Base-by-base conservation (phyloP, 305 asterid species). In the Coffea humblotiana region DNA sequence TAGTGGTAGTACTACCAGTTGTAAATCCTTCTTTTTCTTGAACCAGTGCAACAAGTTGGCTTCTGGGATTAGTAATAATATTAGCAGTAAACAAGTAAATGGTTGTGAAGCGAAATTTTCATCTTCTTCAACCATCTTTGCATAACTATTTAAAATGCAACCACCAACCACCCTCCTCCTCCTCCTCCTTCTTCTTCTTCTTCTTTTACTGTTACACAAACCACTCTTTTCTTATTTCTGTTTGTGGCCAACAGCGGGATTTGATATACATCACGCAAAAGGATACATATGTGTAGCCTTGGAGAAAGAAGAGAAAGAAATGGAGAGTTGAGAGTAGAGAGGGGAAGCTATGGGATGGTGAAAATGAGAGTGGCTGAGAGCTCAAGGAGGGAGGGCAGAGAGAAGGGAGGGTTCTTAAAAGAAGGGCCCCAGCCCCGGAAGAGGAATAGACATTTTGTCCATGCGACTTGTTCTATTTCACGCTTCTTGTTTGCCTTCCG, bases 391-490 rank as follows among this genome's bases (percentile, higher is more conserved):
- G 65, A 58, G 43, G 43, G 6, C 43, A 40, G 43, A 18, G 74
- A 37, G 51, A 11, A 23, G 13, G 13, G 15, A 16, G 56, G 27
- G 0, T 61, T 60, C 43, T 5, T 43, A 40, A 35, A 32, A 69
- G 37, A 27, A 23, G 69, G 75, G 65, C 5, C 48, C 35, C 65
- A 52, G 23, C n/a, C 67, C 80, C 23, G 32, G 51, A 48, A 49
- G 51, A 29, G 48, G 48, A 67, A 80, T 74, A 47, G 78, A 52
- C 70, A 80, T 63, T 40, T 63, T 78, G 82, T 72, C 78, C 58
- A 40, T 71, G 73, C 54, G 67, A 58, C 65, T 71, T 69, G 60
- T 54, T 69, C 49, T 37, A 40, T 78, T 56, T 35, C 45, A 23
- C 76, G 69, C 76, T 74, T 71, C 18, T 47, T 71, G 32, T 60